Base-by-base conservation (phyloP, 2,329 filamentous ascomycete genomes). In the Periconia sp. region DNA sequence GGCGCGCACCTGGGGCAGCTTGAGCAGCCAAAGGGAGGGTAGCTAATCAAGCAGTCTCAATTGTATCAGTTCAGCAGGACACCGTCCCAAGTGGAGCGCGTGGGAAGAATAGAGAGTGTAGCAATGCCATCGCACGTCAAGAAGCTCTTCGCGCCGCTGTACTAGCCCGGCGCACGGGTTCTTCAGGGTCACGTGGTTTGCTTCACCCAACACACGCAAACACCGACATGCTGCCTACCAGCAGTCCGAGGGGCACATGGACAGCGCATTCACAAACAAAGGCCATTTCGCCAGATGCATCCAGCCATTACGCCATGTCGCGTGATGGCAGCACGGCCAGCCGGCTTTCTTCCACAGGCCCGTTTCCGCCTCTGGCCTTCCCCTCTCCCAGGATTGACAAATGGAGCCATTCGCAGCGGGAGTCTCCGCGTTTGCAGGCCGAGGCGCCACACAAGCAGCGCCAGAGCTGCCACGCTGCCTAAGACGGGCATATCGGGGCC, bases 21-120 rank as follows among this genome's bases (percentile, higher is more conserved):
- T 47, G 48, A 36, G 42, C 33, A 36, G 53, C 35, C 43, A 49
- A 48, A 46, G 47, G 35, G 43, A 40, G 53, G 51, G 57, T 54
- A 53, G 63, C 48, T 56, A 54, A 54, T 44, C 58, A 57, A 48
- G 54, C 52, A 40, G 44, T 56, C 55, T 65, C 63, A 68, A 66
- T 67, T 63, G 63, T 52, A 56, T 48, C 38, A 53, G 52, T 48
- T 41, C 39, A 54, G 36, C 28, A 24, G 43, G 31, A 45, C 26
- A 50, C 47, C 45, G 53, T 48, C 52, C 61, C 58, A 58, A 61
- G 43, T 50, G 56, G 51, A 54, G 59, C 50, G 61, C 56, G 48
- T 55, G 45, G 47, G 57, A 69, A 69, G 61, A 69, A 69, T 69
- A 69, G 60, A 59, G 57, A 62, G 56, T 53, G 59, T 67, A 66